These are phyloP conservation scores for Yamadazyma mexicana DNA, from an alignment of 1,139 yeast genomes.

Conservation along the genomic window DNA sequence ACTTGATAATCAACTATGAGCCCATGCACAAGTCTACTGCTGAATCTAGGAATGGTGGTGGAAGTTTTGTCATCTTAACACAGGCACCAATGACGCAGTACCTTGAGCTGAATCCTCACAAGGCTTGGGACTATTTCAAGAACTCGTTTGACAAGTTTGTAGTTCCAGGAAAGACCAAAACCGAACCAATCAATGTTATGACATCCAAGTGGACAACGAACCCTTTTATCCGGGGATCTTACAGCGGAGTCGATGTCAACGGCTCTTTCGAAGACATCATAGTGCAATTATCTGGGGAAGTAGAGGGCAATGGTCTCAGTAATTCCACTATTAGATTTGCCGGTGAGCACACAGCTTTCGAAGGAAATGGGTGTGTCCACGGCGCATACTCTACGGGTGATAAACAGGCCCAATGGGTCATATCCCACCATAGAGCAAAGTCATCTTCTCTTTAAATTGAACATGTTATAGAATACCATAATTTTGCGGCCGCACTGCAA, in stretches of 20 bases:
- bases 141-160: conserved; percentile 34
- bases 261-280: conserved; percentile 67
- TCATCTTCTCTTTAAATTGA: neutral
- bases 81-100: conserved; percentile 70
- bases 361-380: conserved; percentile 85
- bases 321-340: conserved; percentile 65
- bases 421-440: conserved; percentile 18
- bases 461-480: no score
- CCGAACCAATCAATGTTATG: conserved; percentile 52
- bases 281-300: conserved; percentile 49
- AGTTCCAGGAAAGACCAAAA: conserved; percentile 19
- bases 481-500: neutral
- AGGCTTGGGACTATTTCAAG: conserved; percentile 42
- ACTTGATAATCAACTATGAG: conserved; percentile 30
- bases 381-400: conserved; percentile 73
- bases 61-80: conserved; percentile 57
- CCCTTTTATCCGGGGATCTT: conserved; percentile 71
- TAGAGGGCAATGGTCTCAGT: conserved; percentile 49
- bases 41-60: conserved; percentile 17
- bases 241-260: conserved; percentile 64
- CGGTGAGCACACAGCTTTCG: conserved; percentile 77
- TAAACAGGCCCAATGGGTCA: conserved; percentile 61
- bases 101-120: conserved; percentile 34
- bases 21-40: conserved; percentile 18
- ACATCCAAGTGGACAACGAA: conserved; percentile 71